A percentile compares a stretch with the other conserved stretches of the same genome.
These are phyloP conservation scores for Lachnellula subtilissima DNA, from an alignment of 2,329 filamentous ascomycete genomes.

Conservation along the genomic window DNA sequence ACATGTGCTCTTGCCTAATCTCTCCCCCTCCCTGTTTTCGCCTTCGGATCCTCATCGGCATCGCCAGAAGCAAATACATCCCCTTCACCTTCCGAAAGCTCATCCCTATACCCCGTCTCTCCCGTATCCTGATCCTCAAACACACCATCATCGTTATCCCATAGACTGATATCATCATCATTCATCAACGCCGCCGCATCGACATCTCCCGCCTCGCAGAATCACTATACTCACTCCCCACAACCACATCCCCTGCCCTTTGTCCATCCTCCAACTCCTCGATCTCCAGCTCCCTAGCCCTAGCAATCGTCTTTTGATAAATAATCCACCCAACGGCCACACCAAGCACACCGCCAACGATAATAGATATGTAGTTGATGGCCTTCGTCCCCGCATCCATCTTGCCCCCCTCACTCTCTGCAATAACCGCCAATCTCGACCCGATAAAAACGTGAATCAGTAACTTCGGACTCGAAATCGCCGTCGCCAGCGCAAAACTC, in stretches of 20 bases:
- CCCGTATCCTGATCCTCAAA: constrained; percentile 7
- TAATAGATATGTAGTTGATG: constrained; percentile 79
- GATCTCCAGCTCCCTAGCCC: constrained; percentile 51
- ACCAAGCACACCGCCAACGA: constrained; percentile 66
- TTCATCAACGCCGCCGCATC: constrained; percentile 28
- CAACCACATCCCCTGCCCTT: constrained; percentile 6
- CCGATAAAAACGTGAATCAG: constrained; percentile 92
- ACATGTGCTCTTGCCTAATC: background rate
- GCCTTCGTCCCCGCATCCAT: constrained; percentile 77
- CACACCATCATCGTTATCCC: constrained; percentile 26
- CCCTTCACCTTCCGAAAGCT: constrained; percentile 28
- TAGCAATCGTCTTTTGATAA: constrained; percentile 66
- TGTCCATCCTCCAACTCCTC: constrained; percentile 26
- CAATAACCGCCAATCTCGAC: constrained; percentile 72
- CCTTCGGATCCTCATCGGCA: constrained; percentile 9
- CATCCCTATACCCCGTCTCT: constrained; percentile 25
- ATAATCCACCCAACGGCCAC: constrained; percentile 76
- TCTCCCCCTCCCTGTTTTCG: background rate
- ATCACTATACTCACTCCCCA: constrained; percentile 20
- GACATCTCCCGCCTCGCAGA: constrained; percentile 6
- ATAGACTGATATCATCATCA: constrained; percentile 32
- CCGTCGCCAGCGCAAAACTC: constrained; percentile 76
- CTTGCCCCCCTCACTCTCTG: constrained; percentile 62
- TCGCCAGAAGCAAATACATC: constrained; percentile 25
- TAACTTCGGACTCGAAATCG: constrained; percentile 77